Base-by-base conservation (phyloP, 2,329 filamentous ascomycete species). In the Stagonosporopsis tanaceti region DNA sequence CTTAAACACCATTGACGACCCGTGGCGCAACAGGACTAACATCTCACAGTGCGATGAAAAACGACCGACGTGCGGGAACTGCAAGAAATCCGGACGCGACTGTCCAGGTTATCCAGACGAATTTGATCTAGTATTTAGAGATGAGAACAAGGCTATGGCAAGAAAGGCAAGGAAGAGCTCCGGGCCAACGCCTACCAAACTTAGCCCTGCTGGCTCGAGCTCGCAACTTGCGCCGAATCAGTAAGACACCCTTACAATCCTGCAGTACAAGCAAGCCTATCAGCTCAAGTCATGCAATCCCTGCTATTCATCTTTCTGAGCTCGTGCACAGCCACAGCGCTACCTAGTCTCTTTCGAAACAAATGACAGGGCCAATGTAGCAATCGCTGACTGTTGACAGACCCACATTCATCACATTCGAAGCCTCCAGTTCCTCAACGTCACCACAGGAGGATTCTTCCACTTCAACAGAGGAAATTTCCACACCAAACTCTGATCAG, bases 81-180 rank as follows among this genome's bases (percentile, higher is more conserved):
- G 73, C 51, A 67, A 70, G 53, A 76, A 76, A 53, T 71, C 69
- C 15, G 63, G 65, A 6, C 65, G 70, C 12, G 57, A 58, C 3
- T 76, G 73, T 48, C 73, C 73, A 25, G 73, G 73, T 2, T 76
- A 73, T 55, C 71, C 86, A 71, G 86, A 90, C 68, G 87, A 90
- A 63, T 89, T 91, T 65, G 89, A 91, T 65, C 77, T 91, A 24
- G 84, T 91, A 52, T 90, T 91, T 66, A 86, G 89, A 53, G 89
- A 91, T 71, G 88, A 91, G 77, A 91, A 88, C 27, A 84, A 85
- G 63, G 87, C 87, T 1, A 89, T 88, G 32, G 87, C 87, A 67
- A 81, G 84, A 60, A 83, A 87, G 67, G 87, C 85, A 15, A 82
- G 83, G 53, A 86, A 83, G 51, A 58, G 64, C 1, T 70, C 68